Evolutionary conservation across 2,329 filamentous ascomycete species (phyloP).

Genomic region (Botrytis aclada): DNA sequence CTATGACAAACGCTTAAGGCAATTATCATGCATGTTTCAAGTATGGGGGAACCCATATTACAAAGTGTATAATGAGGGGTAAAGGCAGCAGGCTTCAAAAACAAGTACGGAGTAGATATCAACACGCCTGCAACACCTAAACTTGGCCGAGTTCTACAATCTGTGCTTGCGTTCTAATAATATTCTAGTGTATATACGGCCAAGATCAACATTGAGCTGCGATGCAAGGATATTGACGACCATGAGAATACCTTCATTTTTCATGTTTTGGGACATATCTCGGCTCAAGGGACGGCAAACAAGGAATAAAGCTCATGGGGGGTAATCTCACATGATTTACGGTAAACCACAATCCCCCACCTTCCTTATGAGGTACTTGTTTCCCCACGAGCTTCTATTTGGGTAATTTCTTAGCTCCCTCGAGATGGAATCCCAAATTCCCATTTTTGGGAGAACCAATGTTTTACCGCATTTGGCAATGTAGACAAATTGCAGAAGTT

Average conservation of each 20-base stretch:
- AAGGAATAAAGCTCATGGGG: neutral
- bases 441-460: neutral
- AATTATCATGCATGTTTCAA: conserved; percentile 5
- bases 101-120: neutral
- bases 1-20: conserved; percentile 13
- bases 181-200: neutral
- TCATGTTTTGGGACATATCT: neutral
- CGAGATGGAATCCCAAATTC: neutral
- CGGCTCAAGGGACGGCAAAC: conserved; percentile 1
- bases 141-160: neutral
- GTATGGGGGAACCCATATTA: neutral
- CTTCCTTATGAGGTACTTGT: neutral
- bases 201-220: neutral
- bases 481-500: neutral
- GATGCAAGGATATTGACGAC: neutral
- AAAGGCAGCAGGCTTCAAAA: neutral
- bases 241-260: conserved; percentile 11
- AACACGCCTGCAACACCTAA: neutral
- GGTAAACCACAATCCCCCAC: neutral
- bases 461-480: neutral
- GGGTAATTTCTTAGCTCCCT: conserved; percentile 8
- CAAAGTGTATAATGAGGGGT: conserved; percentile 1
- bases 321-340: neutral
- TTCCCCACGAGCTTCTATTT: neutral
- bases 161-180: neutral